Base-by-base conservation (phyloP, 768 basidiomycete species). In the Chiua virens region DNA sequence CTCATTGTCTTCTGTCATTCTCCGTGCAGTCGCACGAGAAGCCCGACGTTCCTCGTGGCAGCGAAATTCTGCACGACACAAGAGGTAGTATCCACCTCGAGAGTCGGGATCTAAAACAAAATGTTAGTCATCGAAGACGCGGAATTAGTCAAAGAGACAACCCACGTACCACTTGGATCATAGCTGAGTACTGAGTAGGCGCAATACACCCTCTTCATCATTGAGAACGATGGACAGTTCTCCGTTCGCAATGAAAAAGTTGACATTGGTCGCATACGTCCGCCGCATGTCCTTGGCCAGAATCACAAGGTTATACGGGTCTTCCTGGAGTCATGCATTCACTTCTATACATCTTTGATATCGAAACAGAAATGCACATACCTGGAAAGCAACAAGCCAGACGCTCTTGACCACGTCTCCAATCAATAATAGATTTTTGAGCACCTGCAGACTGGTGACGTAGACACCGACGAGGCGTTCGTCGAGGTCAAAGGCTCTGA, bases 361-460 rank as follows among this genome's bases (percentile, higher is more conserved):
- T 7, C 4, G 18, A 34, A 41, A 13, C 0, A n/a, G n/a, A 22
- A 22, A 21, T 34, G 8, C 32, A 67, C 79, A 49, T 49, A 92
- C 94, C 82, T 98, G 96, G 72, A 99, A 96, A 5, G 92, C 91
- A 18, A 95, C 87, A 56, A 98, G 84, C 78, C 84, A 91, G 32
- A 96, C 81, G 55, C 92, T 92, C 68, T 96, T 94, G 55, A 92
- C 82, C 3, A 89, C 86, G 65, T 99, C 97, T 14, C 92, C 91
- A 43, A 98, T 81, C 45, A 98, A 75, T 18, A 99, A 69, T n/a
- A 98, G 71, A 66, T 99, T 99, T 71, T 99, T 99, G 58, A 99
- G 75, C 17, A 89, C 80, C 13, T 82, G 84, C 27, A 98, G 75
- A 22, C 86, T 88, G 5, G 94, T 97, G 48, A 96, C 91, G 65